These are phyloP conservation scores for Hypericum perforatum DNA, from an alignment of 345 rosid genomes.

Conservation along the genomic window DNA sequence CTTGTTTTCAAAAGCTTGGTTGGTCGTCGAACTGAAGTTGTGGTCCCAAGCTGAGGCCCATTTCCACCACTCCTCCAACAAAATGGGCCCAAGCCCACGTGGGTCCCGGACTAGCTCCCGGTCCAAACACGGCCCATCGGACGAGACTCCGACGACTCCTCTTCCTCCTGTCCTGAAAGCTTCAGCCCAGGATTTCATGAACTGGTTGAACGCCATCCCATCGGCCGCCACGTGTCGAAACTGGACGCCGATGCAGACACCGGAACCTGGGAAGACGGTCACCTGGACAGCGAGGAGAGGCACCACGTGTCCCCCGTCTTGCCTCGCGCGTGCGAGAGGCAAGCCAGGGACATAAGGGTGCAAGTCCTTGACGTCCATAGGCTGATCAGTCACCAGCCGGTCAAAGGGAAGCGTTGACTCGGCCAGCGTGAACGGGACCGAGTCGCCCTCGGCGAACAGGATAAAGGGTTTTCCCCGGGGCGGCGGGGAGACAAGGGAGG, in stretches of 20 bases:
- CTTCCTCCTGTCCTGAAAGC: conserved; percentile 6
- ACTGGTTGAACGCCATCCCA: conserved; percentile 28
- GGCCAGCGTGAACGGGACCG: conserved; percentile 18
- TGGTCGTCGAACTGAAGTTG: not conserved
- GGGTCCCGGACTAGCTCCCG: conserved; percentile 19
- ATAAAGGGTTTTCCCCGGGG: conserved; percentile 23
- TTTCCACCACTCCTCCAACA: conserved; percentile 10
- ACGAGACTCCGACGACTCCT: too few species aligned
- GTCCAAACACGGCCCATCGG: conserved; percentile 9
- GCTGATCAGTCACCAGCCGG: conserved; percentile 1
- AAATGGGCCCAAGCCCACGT: conserved; percentile 6
- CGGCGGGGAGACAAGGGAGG: conserved; percentile 15
- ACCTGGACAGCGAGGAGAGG: conserved; percentile 27
- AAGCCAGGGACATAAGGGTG: conserved; percentile 23
- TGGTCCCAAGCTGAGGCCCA: conserved; percentile 7
- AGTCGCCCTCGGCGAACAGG: conserved; percentile 9
- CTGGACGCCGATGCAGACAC: conserved; percentile 21
- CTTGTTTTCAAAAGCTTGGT: conserved; percentile 4
- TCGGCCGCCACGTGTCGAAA: conserved; percentile 28
- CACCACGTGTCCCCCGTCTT: conserved; percentile 1
- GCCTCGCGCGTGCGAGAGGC: not conserved
- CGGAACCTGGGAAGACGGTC: conserved; percentile 31
- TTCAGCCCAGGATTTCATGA: conserved; percentile 36
- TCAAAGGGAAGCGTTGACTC: conserved; percentile 13
- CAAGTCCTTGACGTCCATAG: conserved; percentile 10